Evolutionary conservation across 2,329 filamentous ascomycete genomes (phyloP).

Genomic region (Aspergillus hortae): DNA sequence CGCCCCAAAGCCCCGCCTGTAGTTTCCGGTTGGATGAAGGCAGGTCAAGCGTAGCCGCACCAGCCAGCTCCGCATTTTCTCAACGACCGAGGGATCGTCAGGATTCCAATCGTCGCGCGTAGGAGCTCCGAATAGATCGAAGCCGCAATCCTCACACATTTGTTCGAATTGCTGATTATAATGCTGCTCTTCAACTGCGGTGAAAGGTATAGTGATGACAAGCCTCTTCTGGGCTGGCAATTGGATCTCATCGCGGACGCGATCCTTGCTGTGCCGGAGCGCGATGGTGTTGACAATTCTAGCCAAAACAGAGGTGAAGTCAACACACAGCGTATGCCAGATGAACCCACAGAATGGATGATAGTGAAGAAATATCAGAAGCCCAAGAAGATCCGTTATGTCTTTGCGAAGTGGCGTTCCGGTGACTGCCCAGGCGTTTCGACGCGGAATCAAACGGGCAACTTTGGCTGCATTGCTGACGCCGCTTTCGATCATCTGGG

Average conservation of each 20-base stretch:
- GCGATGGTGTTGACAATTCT: constrained; percentile 68
- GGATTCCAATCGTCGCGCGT: constrained; percentile 61
- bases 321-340: constrained; percentile 65
- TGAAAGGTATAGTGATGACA: constrained; percentile 86
- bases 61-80: constrained; percentile 76
- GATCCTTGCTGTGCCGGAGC: constrained; percentile 80
- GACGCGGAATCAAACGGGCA: constrained; percentile 72
- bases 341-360: constrained; percentile 68
- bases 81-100: constrained; percentile 54
- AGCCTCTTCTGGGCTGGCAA: constrained; percentile 81
- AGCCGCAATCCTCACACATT: constrained; percentile 67
- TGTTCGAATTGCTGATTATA: constrained; percentile 73
- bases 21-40: constrained; percentile 72
- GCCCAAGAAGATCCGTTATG: constrained; percentile 72
- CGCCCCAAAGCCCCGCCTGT: constrained; percentile 61
- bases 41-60: constrained; percentile 75
- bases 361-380: constrained; percentile 76
- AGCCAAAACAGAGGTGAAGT: constrained; percentile 62
- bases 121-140: constrained; percentile 64
- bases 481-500: constrained; percentile 91
- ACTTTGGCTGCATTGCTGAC: constrained; percentile 79
- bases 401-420: constrained; percentile 85
- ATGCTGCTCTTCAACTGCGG: constrained; percentile 83
- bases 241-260: constrained; percentile 71
- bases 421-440: constrained; percentile 88